A percentile compares a stretch with the other conserved stretches of the same genome.
Conservation (phyloP, 1,139 yeast genomes). For the Maudiozyma humilis region DNA sequence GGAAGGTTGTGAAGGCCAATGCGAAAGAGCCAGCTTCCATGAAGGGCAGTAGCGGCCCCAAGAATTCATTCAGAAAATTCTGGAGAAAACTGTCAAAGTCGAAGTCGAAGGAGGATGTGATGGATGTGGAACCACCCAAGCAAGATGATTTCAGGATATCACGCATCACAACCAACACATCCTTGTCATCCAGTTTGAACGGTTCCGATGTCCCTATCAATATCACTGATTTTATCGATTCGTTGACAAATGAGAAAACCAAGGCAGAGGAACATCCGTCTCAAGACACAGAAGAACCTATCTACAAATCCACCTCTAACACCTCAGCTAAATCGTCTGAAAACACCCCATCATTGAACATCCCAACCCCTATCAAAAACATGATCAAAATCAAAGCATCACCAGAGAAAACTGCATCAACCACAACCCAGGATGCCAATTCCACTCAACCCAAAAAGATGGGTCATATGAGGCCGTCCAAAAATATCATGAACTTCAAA, state of each 20-base stretch:
- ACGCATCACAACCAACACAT: neutral
- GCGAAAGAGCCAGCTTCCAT: neutral
- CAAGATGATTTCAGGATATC: neutral
- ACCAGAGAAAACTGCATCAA: conserved; percentile 10
- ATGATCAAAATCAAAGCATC: conserved; percentile 17
- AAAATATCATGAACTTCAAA: conserved; percentile 8
- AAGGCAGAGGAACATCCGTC: neutral
- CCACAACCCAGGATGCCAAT: neutral
- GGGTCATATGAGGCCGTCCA: conserved; percentile 6
- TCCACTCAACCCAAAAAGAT: neutral
- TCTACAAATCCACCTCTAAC: neutral
- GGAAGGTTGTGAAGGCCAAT: neutral
- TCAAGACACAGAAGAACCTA: neutral
- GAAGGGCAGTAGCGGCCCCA: neutral
- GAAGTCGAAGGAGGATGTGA: neutral
- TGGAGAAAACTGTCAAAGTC: conserved; percentile 7
- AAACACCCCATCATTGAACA: conserved; percentile 12
- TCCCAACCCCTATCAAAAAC: conserved; percentile 21
- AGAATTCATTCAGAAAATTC: conserved; percentile 6
- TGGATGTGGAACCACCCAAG: neutral
- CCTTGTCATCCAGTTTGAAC: conserved; percentile 4
- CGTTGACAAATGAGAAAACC: neutral
- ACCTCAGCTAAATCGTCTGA: conserved; percentile 6
- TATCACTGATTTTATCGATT: conserved; percentile 11
- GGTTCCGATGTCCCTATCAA: conserved; percentile 17